Percentiles rank a stretch among this genome's conserved stretches.
These are phyloP conservation scores for Artemisia tridentata DNA, from an alignment of 129 eudicot genomes.

Conservation along the genomic window DNA sequence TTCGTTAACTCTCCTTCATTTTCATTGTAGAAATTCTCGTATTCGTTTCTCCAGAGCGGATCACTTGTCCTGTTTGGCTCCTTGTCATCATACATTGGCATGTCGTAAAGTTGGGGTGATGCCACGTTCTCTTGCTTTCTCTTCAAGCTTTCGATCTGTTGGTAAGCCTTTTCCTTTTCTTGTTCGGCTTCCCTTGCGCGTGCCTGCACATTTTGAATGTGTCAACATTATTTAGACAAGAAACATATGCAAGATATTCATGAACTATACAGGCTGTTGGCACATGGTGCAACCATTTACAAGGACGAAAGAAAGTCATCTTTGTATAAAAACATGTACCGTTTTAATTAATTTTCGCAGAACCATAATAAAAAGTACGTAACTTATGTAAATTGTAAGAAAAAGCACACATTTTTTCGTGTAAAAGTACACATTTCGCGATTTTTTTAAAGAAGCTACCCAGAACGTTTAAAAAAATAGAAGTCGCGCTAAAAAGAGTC, in stretches of 20 bases:
- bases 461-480: too few species aligned
- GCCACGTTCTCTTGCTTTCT: slow-evolving; percentile 42
- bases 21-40: slow-evolving; percentile 36
- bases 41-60: slow-evolving; percentile 60
- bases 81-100: slow-evolving; percentile 10
- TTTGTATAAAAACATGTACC: too few species aligned
- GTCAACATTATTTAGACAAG: background rate
- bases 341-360: too few species aligned
- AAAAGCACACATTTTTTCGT: too few species aligned
- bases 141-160: slow-evolving; percentile 60
- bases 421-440: too few species aligned
- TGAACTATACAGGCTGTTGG: background rate
- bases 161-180: slow-evolving; percentile 69
- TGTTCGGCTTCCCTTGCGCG: slow-evolving; percentile 64
- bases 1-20: slow-evolving; percentile 51
- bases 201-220: slow-evolving; percentile 44
- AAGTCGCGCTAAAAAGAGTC: too few species aligned
- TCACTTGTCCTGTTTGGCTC: slow-evolving; percentile 29
- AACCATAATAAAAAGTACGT: too few species aligned
- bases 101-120: slow-evolving; percentile 33
- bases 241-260: background rate
- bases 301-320: background rate
- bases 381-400: too few species aligned
- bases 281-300: background rate
- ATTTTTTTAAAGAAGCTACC: too few species aligned